Evolutionary conservation across 1,284 basidiomycete genomes (phyloP).

Genomic region (Gomphus bonarii): DNA sequence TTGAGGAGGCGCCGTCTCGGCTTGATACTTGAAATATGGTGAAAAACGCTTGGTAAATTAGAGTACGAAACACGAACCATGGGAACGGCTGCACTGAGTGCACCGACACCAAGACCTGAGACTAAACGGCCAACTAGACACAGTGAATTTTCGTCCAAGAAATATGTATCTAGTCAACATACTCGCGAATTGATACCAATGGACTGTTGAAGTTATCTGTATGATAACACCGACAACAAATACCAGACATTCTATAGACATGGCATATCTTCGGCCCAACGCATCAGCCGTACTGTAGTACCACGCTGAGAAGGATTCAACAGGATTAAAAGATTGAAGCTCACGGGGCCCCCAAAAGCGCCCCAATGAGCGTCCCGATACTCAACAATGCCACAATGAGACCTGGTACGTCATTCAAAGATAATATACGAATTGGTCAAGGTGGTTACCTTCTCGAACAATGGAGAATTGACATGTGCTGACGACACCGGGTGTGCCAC

Average conservation of each 20-base stretch:
- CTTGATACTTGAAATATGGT: constrained; percentile 42
- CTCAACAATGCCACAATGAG: constrained; percentile 64
- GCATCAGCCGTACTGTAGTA: constrained; percentile 38
- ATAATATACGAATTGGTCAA: constrained; percentile 16
- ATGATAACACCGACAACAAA: constrained; percentile 66
- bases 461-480: constrained; percentile 39
- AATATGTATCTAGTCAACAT: constrained; percentile 13
- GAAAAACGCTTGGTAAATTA: background rate
- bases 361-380: constrained; percentile 54
- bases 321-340: constrained; percentile 17
- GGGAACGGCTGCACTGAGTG: constrained; percentile 67
- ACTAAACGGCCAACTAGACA: constrained; percentile 55
- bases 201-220: constrained; percentile 36
- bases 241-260: constrained; percentile 55
- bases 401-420: constrained; percentile 20
- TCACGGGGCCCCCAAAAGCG: constrained; percentile 49
- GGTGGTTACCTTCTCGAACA: constrained; percentile 33
- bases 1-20: constrained; percentile 67
- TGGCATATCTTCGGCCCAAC: constrained; percentile 61
- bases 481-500: constrained; percentile 28
- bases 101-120: constrained; percentile 60
- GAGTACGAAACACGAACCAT: constrained; percentile 29
- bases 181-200: constrained; percentile 50
- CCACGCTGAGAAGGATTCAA: background rate
- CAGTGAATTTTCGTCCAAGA: constrained; percentile 20